phyloP scores from a whole-genome alignment of 495 filamentous ascomycete species.

The Cercophora samala region DNA sequence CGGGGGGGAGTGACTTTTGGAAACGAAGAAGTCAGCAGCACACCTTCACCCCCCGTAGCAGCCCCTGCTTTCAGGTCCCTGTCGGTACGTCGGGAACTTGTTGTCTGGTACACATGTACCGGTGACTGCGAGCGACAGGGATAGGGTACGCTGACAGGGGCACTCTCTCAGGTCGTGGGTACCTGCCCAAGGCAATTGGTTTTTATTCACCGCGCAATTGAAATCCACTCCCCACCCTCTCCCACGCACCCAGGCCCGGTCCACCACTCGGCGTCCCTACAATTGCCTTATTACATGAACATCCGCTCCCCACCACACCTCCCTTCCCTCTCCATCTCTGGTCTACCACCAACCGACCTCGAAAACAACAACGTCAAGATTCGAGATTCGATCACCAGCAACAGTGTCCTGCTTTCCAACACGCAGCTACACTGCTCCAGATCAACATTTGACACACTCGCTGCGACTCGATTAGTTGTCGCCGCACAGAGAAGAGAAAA shows the following conservation, averaged over 20 bases:
- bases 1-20: not conserved
- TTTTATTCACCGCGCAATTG: constrained; percentile 27
- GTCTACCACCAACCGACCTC: constrained; percentile 22
- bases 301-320: constrained; percentile 35
- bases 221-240: not conserved
- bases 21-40: not conserved
- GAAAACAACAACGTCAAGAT: constrained; percentile 13
- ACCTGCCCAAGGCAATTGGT: constrained; percentile 26
- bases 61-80: constrained; percentile 18
- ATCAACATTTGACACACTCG: not conserved
- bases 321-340: constrained; percentile 21
- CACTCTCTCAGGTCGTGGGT: constrained; percentile 16
- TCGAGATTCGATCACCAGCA: constrained; percentile 8
- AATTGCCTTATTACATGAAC: constrained; percentile 34
- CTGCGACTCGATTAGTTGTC: constrained; percentile 9
- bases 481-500: not conserved
- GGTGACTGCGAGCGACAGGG: constrained; percentile 24
- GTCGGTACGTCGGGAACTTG: constrained; percentile 29
- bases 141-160: not conserved
- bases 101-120: constrained; percentile 32
- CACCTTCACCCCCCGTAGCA: not conserved
- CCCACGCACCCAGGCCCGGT: constrained; percentile 26
- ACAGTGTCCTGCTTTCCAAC: not conserved
- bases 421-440: not conserved
- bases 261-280: constrained; percentile 24